Evolutionary conservation across 805 yeast genomes (phyloP), one percentile per base, ranked within the genome.

Genomic region (Starmerella bombi): DNA sequence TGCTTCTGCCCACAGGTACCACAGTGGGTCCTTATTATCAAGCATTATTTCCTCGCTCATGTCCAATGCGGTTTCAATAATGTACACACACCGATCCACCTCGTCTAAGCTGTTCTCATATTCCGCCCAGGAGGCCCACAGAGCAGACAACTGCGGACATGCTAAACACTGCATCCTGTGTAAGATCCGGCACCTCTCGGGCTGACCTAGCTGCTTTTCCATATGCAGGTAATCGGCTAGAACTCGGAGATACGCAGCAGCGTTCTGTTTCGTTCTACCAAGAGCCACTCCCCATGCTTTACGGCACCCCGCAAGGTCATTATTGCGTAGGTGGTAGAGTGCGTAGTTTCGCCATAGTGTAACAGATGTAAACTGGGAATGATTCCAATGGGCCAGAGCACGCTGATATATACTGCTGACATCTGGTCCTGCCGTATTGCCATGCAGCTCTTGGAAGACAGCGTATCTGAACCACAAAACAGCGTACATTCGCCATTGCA

Each of bases 161-260:
- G 54, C 49, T 48, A 74, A 77, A n/a, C 81, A 47, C 61, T 70
- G 72, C 52, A 73, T 76, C 48, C 77, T 81, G 55, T 74, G 84
- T 3, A 91, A 53, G 55, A 63, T 74, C 25, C 97, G 62, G 6
- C 79, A 85, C 27, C 95, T 61, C 45, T 80, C 93, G 65, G 80
- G 80, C 51, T 85, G 91, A 28, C 80, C 80, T 34, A 86, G 57
- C 39, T 66, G 62, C 29, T 63, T 63, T 55, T 88, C 96, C 27
- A 85, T 48, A 1, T 61, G 64, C 35, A 88, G 77, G 59, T 91
- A 91, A 44, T 65, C 66, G 45, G 62, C 63, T 54, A 78, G 75
- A 0, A 82, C 58, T 38, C 72, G 72, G 1, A 60, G 63, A 29
- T 50, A 22, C 4, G 38, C 40, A 10, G 5, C 3, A 18, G 15